Percentiles rank a stretch among this genome's conserved stretches.
Conservation (phyloP, 495 filamentous ascomycete species). For the Xylaria longipes region DNA sequence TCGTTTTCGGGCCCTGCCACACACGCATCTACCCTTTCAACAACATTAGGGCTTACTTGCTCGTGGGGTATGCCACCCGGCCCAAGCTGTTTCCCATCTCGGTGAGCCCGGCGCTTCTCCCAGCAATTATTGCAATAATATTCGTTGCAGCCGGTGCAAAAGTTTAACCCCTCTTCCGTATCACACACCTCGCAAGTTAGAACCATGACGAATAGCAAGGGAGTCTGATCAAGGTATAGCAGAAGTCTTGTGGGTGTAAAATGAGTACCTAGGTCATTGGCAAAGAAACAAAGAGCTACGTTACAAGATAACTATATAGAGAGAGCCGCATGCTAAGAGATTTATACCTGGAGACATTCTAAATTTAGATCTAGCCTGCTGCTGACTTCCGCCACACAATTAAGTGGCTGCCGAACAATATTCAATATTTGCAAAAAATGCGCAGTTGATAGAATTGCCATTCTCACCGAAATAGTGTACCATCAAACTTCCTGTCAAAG, state of each 20-base stretch:
- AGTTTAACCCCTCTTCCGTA: background rate
- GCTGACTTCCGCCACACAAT: no score
- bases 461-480: no score
- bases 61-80: conserved; percentile 5
- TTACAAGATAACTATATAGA: no score
- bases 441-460: no score
- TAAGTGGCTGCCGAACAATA: no score
- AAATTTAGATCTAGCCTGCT: no score
- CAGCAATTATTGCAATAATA: conserved; percentile 1
- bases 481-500: no score
- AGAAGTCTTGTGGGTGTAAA: background rate
- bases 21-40: conserved; percentile 4
- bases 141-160: background rate
- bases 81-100: background rate
- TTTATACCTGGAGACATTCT: no score
- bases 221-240: background rate
- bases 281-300: no score
- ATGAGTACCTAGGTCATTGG: no score
- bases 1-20: background rate
- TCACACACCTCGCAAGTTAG: background rate
- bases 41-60: background rate
- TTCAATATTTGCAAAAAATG: no score
- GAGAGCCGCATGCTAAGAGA: no score
- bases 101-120: conserved; percentile 1
- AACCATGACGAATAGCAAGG: background rate